Evolutionary conservation across 2,329 filamentous ascomycete genomes (phyloP), one percentile per base, ranked within the genome.

Genomic region (Aspergillus sp.): DNA sequence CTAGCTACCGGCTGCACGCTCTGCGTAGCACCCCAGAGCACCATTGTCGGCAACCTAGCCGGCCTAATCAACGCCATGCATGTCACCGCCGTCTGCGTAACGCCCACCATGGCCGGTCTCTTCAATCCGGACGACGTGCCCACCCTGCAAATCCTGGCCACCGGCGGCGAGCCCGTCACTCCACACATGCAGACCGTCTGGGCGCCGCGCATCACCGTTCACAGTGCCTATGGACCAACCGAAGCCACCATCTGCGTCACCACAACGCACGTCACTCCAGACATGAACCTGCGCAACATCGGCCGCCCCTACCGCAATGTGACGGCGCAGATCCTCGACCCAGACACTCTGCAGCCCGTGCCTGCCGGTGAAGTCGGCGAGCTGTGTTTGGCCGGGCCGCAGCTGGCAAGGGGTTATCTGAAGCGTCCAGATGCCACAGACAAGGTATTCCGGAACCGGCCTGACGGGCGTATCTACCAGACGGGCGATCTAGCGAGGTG

Each of bases 1-100:
- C 70, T 65, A 25, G 62, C 57, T 57, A 66, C 73, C 6, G 78
- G 79, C n/a, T 25, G 47, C 15, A 48, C 77, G 75, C 15, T 75
- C 72, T 19, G 66, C 80, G 19, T 79, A 75, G 10, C 72, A 76
- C 6, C 71, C 25, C 5, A 39, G 39, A 9, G 19, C 48, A 19
- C 36, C 47, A 49, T 43, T 8, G 12, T 58, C 19, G 21, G 23
- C 13, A n/a, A 49, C 47, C 25, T 49, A 7, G 47, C 47, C 3
- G 23, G 47, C 7, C 23, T 28, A 4, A 49, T 49, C 47, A 49
- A 49, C 23, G 21, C 23, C 15, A 49, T 49, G 47, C 15, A 30
- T 5, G 59, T 60, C 8, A 60, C 39, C 1, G 50, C 47, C 12
- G 58, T 59, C 3, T 55, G 55, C 45, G 23, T 63, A 17, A 60